Conservation (phyloP, 2,329 filamentous ascomycete genomes). For the Pseudopithomyces maydicus region DNA sequence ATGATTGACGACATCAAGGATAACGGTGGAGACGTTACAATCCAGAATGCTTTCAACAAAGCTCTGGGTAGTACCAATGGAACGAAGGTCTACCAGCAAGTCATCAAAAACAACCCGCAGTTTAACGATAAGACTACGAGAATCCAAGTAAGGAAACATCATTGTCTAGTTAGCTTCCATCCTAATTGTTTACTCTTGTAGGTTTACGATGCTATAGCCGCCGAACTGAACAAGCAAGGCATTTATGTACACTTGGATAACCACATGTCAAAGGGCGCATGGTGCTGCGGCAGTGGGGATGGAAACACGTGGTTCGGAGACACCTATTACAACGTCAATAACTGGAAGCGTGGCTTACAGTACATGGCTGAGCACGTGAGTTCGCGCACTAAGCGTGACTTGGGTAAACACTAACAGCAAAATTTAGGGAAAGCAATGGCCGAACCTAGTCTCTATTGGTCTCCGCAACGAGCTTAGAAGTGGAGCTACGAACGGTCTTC, state of each 20-base stretch:
- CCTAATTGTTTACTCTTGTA: conserved; percentile 1
- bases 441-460: conserved; percentile 60
- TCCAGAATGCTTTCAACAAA: conserved; percentile 37
- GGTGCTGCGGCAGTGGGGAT: conserved; percentile 47
- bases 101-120: conserved; percentile 62
- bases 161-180: neutral
- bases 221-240: conserved; percentile 53
- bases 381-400: neutral
- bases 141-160: conserved; percentile 40
- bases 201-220: conserved; percentile 61
- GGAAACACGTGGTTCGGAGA: conserved; percentile 66
- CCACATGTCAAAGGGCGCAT: conserved; percentile 41
- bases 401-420: neutral
- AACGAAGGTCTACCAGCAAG: conserved; percentile 53
- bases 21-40: conserved; percentile 37
- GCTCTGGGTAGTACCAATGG: conserved; percentile 53
- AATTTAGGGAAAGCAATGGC: conserved; percentile 41
- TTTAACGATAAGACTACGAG: conserved; percentile 58
- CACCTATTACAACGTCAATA: conserved; percentile 61
- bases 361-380: conserved; percentile 65
- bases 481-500: conserved; percentile 29
- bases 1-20: conserved; percentile 53
- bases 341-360: conserved; percentile 64
- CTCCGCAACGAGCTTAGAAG: conserved; percentile 60
- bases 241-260: conserved; percentile 44